Percentiles rank a stretch among this genome's conserved stretches.
Evolutionary conservation across 2,329 filamentous ascomycete species (phyloP).

Genomic region (Peltaster fructicola): DNA sequence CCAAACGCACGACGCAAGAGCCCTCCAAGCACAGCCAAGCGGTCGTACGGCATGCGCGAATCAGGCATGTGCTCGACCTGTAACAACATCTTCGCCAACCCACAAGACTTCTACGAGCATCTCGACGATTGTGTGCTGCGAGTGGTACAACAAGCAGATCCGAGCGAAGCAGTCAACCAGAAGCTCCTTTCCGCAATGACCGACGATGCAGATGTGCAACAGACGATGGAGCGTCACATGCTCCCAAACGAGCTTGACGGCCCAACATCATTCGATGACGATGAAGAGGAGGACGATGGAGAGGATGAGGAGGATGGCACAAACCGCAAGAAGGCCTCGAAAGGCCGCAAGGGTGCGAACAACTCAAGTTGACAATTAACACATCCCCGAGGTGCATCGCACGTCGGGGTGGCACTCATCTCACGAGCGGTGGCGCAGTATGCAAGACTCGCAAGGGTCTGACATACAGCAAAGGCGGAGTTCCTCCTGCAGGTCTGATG

Average conservation of each 20-base stretch:
- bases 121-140: constrained; percentile 54
- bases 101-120: constrained; percentile 96
- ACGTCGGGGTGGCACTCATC: constrained; percentile 21
- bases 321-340: constrained; percentile 30
- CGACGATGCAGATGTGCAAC: constrained; percentile 37
- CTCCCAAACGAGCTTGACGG: constrained; percentile 28
- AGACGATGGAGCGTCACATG: constrained; percentile 40
- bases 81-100: constrained; percentile 62
- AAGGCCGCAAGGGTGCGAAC: constrained; percentile 29
- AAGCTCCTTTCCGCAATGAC: constrained; percentile 40
- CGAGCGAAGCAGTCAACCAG: constrained; percentile 39
- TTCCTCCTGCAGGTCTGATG: constrained; percentile 24
- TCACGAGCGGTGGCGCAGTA: constrained; percentile 21
- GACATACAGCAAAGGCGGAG: constrained; percentile 62
- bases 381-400: constrained; percentile 24
- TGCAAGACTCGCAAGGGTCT: constrained; percentile 44
- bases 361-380: constrained; percentile 33
- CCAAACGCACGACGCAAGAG: constrained; percentile 76
- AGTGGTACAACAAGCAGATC: constrained; percentile 42
- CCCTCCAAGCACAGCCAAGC: constrained; percentile 24
- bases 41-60: constrained; percentile 51
- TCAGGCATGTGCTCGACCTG: constrained; percentile 88
- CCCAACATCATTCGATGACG: constrained; percentile 29
- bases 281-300: constrained; percentile 43
- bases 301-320: constrained; percentile 34